A percentile compares a stretch with the other conserved stretches of the same genome.
Conservation (phyloP, 116 monocot species). For the Phalaenopsis hybrid region DNA sequence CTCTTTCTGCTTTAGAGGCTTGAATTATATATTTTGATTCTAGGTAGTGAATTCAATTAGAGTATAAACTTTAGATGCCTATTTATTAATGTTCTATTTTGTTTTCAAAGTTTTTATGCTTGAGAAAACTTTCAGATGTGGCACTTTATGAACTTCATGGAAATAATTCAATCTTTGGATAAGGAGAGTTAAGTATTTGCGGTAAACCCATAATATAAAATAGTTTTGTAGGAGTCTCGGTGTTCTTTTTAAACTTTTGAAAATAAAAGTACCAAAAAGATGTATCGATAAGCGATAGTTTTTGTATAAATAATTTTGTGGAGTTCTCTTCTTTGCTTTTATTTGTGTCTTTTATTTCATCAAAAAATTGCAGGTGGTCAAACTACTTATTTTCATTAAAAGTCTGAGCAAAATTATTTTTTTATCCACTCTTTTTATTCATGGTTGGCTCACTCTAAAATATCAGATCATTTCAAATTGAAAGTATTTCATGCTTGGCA, state of each 20-base stretch:
- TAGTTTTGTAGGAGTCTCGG: background rate
- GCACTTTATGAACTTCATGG: background rate
- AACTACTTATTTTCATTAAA: too few species aligned
- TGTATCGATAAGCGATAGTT: background rate
- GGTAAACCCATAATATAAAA: background rate
- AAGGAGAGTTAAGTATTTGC: background rate
- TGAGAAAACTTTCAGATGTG: background rate
- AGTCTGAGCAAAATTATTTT: background rate
- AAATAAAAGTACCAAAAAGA: background rate
- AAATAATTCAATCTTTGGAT: background rate
- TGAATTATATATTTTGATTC: background rate
- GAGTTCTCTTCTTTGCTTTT: background rate
- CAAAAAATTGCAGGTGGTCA: too few species aligned
- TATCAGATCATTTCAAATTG: too few species aligned
- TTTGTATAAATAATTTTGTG: background rate
- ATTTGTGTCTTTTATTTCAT: background rate
- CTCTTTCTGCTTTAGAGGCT: background rate
- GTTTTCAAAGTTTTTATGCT: background rate
- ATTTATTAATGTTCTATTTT: background rate
- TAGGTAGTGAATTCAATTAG: background rate
- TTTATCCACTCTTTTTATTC: background rate
- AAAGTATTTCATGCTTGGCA: too few species aligned
- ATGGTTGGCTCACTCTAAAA: too few species aligned
- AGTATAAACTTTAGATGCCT: background rate
- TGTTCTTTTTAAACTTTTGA: background rate